Percentiles rank a stretch among this genome's conserved stretches.
These are phyloP conservation scores for Metschnikowia continentalis DNA, from an alignment of 805 yeast genomes.

Conservation along the genomic window DNA sequence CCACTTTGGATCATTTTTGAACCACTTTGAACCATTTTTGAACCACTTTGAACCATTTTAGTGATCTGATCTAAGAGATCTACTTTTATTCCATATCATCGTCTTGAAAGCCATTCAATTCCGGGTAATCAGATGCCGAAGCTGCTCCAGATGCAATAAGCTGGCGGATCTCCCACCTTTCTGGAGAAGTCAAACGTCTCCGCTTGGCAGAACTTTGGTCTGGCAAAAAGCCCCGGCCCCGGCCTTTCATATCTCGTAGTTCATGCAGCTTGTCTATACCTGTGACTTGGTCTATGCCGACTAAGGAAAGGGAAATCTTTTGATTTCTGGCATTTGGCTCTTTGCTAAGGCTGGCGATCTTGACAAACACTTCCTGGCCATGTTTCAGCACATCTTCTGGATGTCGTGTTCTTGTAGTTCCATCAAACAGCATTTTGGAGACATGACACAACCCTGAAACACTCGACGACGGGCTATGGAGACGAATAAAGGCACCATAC, in stretches of 20 bases:
- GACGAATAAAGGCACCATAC: conserved; percentile 75
- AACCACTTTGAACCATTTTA: no score
- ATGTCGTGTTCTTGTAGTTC: conserved; percentile 44
- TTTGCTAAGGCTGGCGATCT: conserved; percentile 35
- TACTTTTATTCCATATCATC: conserved; percentile 8
- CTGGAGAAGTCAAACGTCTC: conserved; percentile 70
- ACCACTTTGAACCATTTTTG: no score
- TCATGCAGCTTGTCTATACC: conserved; percentile 43
- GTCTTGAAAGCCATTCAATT: conserved; percentile 28
- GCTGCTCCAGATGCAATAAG: conserved; percentile 76
- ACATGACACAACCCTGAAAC: conserved; percentile 71
- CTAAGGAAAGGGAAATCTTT: conserved; percentile 59
- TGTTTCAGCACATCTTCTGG: conserved; percentile 56
- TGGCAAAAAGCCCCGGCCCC: conserved; percentile 9
- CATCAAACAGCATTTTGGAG: conserved; percentile 54
- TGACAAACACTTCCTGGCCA: conserved; percentile 63
- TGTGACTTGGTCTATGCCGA: conserved; percentile 64
- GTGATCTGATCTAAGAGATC: no score
- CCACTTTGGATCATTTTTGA: no score
- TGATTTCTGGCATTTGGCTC: conserved; percentile 1
- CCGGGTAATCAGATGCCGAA: conserved; percentile 65
- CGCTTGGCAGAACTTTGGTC: conserved; percentile 14
- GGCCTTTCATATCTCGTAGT: conserved; percentile 10
- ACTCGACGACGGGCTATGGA: conserved; percentile 29
- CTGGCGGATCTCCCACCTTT: conserved; percentile 86